Percentiles rank a stretch among this genome's conserved stretches.
Evolutionary conservation across 2,329 filamentous ascomycete species (phyloP).

Genomic region (Zasmidium citrigriseum): DNA sequence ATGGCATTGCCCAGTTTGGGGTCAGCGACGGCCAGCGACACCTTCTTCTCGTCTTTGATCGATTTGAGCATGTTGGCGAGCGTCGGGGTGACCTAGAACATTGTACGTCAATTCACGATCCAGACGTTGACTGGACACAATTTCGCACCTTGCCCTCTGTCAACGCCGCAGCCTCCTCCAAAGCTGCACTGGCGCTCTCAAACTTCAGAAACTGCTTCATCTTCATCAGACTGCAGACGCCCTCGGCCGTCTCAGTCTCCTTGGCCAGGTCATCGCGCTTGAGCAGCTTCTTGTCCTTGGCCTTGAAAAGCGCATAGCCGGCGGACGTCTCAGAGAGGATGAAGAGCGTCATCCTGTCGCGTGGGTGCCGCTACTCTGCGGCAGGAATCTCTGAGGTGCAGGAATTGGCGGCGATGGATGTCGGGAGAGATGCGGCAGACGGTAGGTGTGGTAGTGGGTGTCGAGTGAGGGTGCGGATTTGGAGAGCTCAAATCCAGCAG

Average conservation of each 20-base stretch:
- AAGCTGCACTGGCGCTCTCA: conserved; percentile 84
- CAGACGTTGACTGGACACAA: background rate
- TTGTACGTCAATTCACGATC: background rate
- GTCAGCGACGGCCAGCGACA: conserved; percentile 89
- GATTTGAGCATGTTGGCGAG: conserved; percentile 79
- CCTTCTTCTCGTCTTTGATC: conserved; percentile 97
- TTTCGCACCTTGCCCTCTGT: conserved; percentile 74
- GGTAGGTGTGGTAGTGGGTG: background rate
- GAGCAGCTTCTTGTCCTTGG: conserved; percentile 96
- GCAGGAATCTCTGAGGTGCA: conserved; percentile 12
- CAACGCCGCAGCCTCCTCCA: conserved; percentile 86
- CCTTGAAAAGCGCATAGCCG: conserved; percentile 97
- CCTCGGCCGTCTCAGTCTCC: conserved; percentile 77
- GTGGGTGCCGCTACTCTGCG: conserved; percentile 16
- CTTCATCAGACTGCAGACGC: conserved; percentile 86
- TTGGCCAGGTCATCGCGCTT: conserved; percentile 79
- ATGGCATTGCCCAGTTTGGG: conserved; percentile 89
- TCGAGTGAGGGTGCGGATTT: background rate
- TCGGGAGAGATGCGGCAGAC: background rate
- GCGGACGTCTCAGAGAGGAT: conserved; percentile 93
- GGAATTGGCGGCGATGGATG: conserved; percentile 5
- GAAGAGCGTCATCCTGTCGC: conserved; percentile 59
- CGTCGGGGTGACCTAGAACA: conserved; percentile 73
- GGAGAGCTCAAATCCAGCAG: background rate
- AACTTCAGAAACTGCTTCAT: conserved; percentile 98